Evolutionary conservation across 306 rosid genomes (phyloP), one percentile per base, ranked within the genome.

Genomic region (Rosa multiflora): DNA sequence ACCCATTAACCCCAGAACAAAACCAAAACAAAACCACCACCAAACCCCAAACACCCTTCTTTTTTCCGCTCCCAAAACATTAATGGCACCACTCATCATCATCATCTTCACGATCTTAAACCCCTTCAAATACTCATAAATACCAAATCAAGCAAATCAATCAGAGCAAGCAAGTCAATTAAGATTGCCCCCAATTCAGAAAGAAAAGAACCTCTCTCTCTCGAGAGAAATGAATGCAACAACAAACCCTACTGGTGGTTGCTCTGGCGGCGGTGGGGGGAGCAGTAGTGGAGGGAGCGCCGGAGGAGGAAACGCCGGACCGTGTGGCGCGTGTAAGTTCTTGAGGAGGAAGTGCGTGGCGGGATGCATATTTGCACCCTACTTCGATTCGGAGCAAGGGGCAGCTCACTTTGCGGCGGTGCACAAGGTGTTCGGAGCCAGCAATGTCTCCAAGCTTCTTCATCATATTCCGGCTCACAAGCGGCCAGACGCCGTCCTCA

Each of bases 321-420:
- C 99, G 4, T 94, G 99, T 40, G 99, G 99, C 0, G 99, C 99
- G 10, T 94, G 99, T 79, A 94, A 94, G 87, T 94, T 94, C 29
- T 78, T 94, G 75, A 72, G 99, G 46, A 79, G 99, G 71, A 94
- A 94, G 88, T 94, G 99, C 6, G 91, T 85, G 51, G 77, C 79
- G 8, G 95, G 93, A 4, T 94, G 99, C 72, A 88, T 94, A 55
- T 94, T 94, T 48, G 97, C 99, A 0, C 99, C 99, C 0, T 94
- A 92, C 85, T 94, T 94, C 14, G 99, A 94, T 74, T 89, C 99
- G 0, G 97, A 94, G 78, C 97, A 94, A 84, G 97, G 99, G 0
- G 95, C 95, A 0, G 82, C 92, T 0, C 97, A 94, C 49, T 94
- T 94, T 69, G 97, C 99, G 1, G 97, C 97, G 2, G 99, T 94